A percentile compares a stretch with the other conserved stretches of the same genome.
These are phyloP conservation scores for Puccinia polysora DNA, from an alignment of 1,284 basidiomycete genomes.

Conservation along the genomic window DNA sequence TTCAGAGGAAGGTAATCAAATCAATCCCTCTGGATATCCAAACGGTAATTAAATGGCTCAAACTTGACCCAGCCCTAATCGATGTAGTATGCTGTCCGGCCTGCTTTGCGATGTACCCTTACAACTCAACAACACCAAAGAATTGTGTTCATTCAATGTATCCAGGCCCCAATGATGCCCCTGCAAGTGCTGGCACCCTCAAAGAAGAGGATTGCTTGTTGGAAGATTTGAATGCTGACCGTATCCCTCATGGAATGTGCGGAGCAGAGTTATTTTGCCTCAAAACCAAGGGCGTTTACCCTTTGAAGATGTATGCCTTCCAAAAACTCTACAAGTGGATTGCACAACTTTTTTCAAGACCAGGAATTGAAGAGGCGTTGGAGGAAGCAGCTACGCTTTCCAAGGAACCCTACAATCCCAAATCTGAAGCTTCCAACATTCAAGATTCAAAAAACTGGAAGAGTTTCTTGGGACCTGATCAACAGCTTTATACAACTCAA, in stretches of 20 bases:
- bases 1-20: not conserved
- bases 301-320: too few relatives aligned
- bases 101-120: conserved; percentile 18
- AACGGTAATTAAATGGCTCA: conserved; percentile 3
- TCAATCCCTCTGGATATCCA: not conserved
- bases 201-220: not conserved
- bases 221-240: not conserved
- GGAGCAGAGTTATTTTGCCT: not conserved
- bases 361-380: too few relatives aligned
- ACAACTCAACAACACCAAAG: conserved; percentile 2
- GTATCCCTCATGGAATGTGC: not conserved
- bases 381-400: too few relatives aligned
- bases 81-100: conserved; percentile 8
- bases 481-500: too few relatives aligned
- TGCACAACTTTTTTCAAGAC: too few relatives aligned
- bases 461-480: too few relatives aligned
- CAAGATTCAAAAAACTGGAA: too few relatives aligned
- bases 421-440: too few relatives aligned
- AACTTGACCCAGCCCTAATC: conserved; percentile 1
- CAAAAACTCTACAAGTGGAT: too few relatives aligned
- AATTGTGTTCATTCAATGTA: conserved; percentile 1
- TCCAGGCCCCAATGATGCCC: not conserved
- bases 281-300: too few relatives aligned
- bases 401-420: too few relatives aligned
- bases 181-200: too few relatives aligned